Conservation (phyloP, 1,284 basidiomycete genomes). For the Fomitopsis betulina region DNA sequence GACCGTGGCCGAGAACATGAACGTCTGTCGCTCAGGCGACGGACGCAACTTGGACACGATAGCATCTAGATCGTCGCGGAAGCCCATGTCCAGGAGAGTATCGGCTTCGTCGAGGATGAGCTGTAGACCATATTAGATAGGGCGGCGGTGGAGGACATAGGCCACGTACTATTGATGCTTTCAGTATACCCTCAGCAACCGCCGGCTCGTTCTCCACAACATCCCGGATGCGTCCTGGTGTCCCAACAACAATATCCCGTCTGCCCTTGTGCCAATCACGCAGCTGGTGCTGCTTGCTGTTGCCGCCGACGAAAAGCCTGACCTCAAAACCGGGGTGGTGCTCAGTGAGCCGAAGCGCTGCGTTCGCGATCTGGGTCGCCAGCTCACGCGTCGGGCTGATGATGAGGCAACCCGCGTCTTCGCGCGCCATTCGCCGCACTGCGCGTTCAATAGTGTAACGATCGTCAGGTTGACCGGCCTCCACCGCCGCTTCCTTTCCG, state of each 20-base stretch:
- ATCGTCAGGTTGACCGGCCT: conserved; percentile 36
- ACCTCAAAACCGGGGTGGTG: conserved; percentile 70
- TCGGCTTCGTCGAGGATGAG: conserved; percentile 95
- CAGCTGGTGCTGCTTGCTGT: conserved; percentile 63
- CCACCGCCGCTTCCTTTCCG: conserved; percentile 34
- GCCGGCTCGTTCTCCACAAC: conserved; percentile 62
- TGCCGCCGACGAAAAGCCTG: conserved; percentile 80
- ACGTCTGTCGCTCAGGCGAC: conserved; percentile 75
- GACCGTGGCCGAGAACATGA: conserved; percentile 92
- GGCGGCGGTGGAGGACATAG: neutral
- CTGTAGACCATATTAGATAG: conserved; percentile 18
- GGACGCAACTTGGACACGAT: conserved; percentile 72
- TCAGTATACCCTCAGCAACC: conserved; percentile 48
- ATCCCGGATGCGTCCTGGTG: conserved; percentile 88
- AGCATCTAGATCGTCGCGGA: conserved; percentile 83
- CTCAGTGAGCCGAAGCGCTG: conserved; percentile 67
- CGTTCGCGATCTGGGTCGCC: conserved; percentile 90
- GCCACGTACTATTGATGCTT: conserved; percentile 54
- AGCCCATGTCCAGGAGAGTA: conserved; percentile 94
- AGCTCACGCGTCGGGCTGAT: conserved; percentile 94
- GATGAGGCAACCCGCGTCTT: conserved; percentile 73
- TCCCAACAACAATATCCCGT: conserved; percentile 89
- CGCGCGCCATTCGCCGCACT: conserved; percentile 34
- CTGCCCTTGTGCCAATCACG: conserved; percentile 59
- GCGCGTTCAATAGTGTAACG: conserved; percentile 28